Evolutionary conservation across 441 rosid genomes (phyloP), one percentile per base, ranked within the genome.

Genomic region (Biscutella laevigata): DNA sequence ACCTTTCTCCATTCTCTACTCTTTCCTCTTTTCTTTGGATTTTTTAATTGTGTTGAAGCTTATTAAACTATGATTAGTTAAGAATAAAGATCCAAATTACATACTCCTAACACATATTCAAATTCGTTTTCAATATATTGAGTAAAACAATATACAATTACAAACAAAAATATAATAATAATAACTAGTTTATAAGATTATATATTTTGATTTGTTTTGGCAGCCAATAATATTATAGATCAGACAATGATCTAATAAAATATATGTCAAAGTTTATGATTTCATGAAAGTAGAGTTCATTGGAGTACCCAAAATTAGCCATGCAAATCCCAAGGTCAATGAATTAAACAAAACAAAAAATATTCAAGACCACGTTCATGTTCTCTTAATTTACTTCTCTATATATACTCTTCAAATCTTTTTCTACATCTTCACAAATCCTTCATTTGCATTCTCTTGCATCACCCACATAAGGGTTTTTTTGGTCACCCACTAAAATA

Each of bases 251-350:
- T 20, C 16, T 12, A 54, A 29, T 11, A 46, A 12, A 39, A 40
- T 34, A 49, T 49, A 7, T 40, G 37, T 43, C 12, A 0, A 35
- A 51, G 58, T 17, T 12, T 44, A 19, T 32, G 27, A 45, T 66
- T 53, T 52, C 61, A 53, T 58, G 61, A 19, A 66, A 59, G 54
- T 59, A 45, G 30, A 38, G 55, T 53, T 66, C 57, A 24, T 59
- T 46, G 66, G 65, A 46, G 24, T 38, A 46, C 7, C 35, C 30
- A 53, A 61, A 41, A 34, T 41, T 6, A 22, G 59, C 47, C 64
- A 65, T 65, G 48, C 70, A 65, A 51, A 57, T 65, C 59, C 52
- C 70, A 49, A 64, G 47, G 61, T 54, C 50, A 49, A 64, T 55
- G 27, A 25, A 56, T 36, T 13, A 26, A 41, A 29, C n/a, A 64